Conservation (phyloP, 768 basidiomycete genomes). For the Tylopilus rubrobrunneus region DNA sequence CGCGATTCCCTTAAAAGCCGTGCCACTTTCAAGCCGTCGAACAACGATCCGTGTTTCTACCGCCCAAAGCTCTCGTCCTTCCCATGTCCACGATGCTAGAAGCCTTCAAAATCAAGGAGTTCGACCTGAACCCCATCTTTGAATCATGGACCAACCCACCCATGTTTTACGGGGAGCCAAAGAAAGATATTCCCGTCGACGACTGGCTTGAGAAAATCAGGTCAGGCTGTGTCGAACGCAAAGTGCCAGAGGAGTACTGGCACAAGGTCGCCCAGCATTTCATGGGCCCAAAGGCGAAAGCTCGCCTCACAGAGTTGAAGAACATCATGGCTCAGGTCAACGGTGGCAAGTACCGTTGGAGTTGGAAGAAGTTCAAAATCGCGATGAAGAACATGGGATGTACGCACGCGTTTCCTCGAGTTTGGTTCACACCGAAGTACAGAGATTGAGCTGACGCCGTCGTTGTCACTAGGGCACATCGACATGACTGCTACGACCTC, state of each 20-base stretch:
- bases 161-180: constrained; percentile 60
- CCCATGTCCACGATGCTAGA: constrained; percentile 45
- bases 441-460: background rate
- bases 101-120: constrained; percentile 78
- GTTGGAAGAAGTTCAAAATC: constrained; percentile 77
- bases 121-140: constrained; percentile 66
- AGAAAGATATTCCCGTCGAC: constrained; percentile 66
- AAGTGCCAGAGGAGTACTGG: constrained; percentile 79
- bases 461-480: constrained; percentile 55
- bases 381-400: constrained; percentile 82
- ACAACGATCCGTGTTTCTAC: constrained; percentile 16
- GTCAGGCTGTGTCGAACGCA: constrained; percentile 64
- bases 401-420: constrained; percentile 35
- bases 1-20: constrained; percentile 27
- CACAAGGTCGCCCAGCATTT: constrained; percentile 77
- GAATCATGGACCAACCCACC: constrained; percentile 66
- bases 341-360: constrained; percentile 77
- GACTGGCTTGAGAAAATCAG: constrained; percentile 73
- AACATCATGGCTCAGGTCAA: constrained; percentile 70
- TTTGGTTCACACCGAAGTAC: background rate
- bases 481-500: constrained; percentile 56
- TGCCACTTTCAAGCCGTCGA: constrained; percentile 8
- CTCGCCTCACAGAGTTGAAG: constrained; percentile 64
- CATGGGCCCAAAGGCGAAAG: constrained; percentile 67
- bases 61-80: constrained; percentile 3